Base-by-base conservation (phyloP, 1,284 basidiomycete genomes). In the Ceratobasidium sp. region DNA sequence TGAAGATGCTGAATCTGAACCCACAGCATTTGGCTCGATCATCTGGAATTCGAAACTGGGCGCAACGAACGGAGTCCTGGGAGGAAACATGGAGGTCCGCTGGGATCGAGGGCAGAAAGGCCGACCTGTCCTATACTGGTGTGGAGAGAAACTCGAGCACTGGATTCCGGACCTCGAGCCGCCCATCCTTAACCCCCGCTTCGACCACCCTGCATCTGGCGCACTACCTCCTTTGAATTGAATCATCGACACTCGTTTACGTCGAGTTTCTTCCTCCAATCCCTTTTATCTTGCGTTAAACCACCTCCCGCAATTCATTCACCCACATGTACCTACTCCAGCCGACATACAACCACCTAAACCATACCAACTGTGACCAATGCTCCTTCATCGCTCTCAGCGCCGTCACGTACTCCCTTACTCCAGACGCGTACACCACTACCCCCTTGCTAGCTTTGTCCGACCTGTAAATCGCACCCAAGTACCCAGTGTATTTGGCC, bases 261-360 rank as follows among this genome's bases (percentile, higher is more conserved):
- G 35, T 38, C 35, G 35, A 38, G 35, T 11, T 38, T 38, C 35
- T n/a, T n/a, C 35, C 35, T 11, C 16, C 16, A 7, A 14, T 7
- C 47, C 18, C 23, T 26, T 54, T 26, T 28, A 23, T 5, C 50
- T 21, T n/a, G n/a, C 18, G 49, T 64, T 64, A 64, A 55, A 35
- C 66, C 18, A 86, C 76, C 76, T 88, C 84, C 8, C 86, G 82
- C 85, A 94, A 91, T 76, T 93, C 89, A 76, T 96, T 96, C 55
- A 93, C 88, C 95, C 95, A 98, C 91, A 98, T 92, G 79, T 97
- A 95, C 75, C 91, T 85, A 38, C 94, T 96, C 78, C 91, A 91
- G n/a, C 81, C 76, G 41, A 97, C 85, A 78, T 96, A 95, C 61
- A 96, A 82, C 87, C 90, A 94, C 59, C 96, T 87, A 82, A 96